Evolutionary conservation across 208 protist species (phyloP), one percentile per base, ranked within the genome.

Genomic region (Leishmania tarentolae): DNA sequence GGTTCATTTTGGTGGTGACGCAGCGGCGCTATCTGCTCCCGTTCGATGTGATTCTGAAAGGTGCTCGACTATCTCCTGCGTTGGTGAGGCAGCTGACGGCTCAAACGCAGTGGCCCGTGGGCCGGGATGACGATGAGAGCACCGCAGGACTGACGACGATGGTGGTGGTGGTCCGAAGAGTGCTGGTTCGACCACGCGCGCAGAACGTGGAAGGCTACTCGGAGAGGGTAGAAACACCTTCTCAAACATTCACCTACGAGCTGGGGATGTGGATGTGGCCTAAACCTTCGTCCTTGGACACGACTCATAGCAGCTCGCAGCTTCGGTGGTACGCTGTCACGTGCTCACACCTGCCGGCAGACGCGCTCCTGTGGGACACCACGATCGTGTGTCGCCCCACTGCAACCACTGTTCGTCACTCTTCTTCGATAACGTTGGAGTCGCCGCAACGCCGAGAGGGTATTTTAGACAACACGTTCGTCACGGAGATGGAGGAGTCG

Each of bases 1-100:
- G 80, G 59, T 78, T 90, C 71, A 75, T 96, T 47, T 65, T 97
- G 21, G 85, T 97, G 28, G 76, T 96, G 47, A 87, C 91, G 70
- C 81, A 86, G 83, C 88, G 88, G 19, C 90, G 83, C n/a, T 88
- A 86, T 53, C 86, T 97, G 40, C 37, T 78, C 31, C 82, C 87
- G 35, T 84, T 77, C 57, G 94, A 97, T 76, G 86, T 96, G 17
- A 73, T 95, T 31, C 87, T 96, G 40, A 68, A 72, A 44, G 87
- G 91, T 13, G 94, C 94, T 7, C 71, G 68, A 13, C 88, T 91
- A n/a, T 97, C 94, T 0, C 71, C 77, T 3, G 71, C 70, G 35
- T 81, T 97, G 63, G 82, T 88, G 78, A 40, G 63, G 68, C 85
- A 91, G 76, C 71, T 97, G 59, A 50, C 73, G 8, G 65, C 35